Conservation (phyloP, 2,329 filamentous ascomycete genomes). For the Zarea fungicola region DNA sequence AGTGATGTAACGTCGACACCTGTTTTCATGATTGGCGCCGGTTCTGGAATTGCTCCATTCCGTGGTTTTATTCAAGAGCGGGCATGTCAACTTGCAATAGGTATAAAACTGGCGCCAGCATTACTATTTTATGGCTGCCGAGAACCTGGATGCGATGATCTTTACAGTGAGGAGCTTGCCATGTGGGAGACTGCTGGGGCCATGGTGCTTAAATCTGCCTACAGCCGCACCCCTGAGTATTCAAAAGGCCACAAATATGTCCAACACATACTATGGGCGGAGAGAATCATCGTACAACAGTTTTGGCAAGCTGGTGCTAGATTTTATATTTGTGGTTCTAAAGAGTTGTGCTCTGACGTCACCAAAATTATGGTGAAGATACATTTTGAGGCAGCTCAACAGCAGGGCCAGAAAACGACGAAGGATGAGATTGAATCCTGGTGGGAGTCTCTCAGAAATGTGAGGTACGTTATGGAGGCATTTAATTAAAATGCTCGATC, state of each 20-base stretch:
- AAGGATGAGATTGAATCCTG: too few relatives aligned
- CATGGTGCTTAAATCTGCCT: conserved; percentile 57
- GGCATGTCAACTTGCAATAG: conserved; percentile 30
- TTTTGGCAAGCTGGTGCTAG: conserved; percentile 43
- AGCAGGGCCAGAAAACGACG: too few relatives aligned
- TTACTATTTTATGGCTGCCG: conserved; percentile 47
- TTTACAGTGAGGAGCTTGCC: conserved; percentile 55
- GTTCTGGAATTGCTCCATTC: conserved; percentile 57
- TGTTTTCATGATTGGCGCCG: conserved; percentile 46
- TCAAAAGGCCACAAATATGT: conserved; percentile 45
- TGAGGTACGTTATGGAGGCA: too few relatives aligned
- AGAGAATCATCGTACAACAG: conserved; percentile 29
- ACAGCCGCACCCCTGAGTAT: conserved; percentile 31
- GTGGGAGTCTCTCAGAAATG: too few relatives aligned
- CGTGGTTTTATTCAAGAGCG: conserved; percentile 59
- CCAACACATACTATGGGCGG: conserved; percentile 37
- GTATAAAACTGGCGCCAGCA: conserved; percentile 49
- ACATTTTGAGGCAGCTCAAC: too few relatives aligned
- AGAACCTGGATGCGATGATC: conserved; percentile 41
- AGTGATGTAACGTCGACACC: conserved; percentile 39
- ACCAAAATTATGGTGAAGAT: too few relatives aligned
- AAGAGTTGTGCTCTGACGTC: too few relatives aligned
- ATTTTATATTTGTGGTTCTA: conserved; percentile 63
- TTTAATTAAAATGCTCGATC: too few relatives aligned
- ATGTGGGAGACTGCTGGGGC: conserved; percentile 56